phyloP scores from a whole-genome alignment of 2,329 filamentous ascomycete genomes.

The Colletotrichum sp. region DNA sequence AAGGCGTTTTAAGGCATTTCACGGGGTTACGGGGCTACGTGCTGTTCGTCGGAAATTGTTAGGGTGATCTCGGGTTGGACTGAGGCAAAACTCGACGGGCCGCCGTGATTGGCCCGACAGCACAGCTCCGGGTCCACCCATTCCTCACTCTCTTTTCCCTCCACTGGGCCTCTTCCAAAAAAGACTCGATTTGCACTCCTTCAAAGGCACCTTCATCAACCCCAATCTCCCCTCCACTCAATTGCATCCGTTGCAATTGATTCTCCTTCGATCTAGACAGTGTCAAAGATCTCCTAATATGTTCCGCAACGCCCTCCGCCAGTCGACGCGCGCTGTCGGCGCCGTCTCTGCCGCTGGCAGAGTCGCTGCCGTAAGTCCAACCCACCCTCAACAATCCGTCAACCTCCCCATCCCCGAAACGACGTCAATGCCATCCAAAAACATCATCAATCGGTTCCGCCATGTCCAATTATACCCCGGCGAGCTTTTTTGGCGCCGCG shows the following conservation, averaged over 20 bases:
- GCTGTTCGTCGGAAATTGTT: slow-evolving; percentile 22
- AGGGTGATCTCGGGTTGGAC: slow-evolving; percentile 24
- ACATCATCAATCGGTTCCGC: slow-evolving; percentile 40
- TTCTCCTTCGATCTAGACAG: slow-evolving; percentile 56
- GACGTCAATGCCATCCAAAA: slow-evolving; percentile 52
- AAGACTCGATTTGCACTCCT: slow-evolving; percentile 51
- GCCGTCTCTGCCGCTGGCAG: slow-evolving; percentile 91
- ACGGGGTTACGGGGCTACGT: slow-evolving; percentile 15
- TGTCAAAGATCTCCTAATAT: slow-evolving; percentile 68
- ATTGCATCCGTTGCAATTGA: slow-evolving; percentile 71
- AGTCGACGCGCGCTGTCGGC: slow-evolving; percentile 93
- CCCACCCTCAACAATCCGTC: slow-evolving; percentile 18
- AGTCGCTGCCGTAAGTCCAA: slow-evolving; percentile 87
- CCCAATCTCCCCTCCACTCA: slow-evolving; percentile 66
- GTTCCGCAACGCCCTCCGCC: slow-evolving; percentile 98
- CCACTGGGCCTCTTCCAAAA: slow-evolving; percentile 40
- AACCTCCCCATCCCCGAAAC: slow-evolving; percentile 38
- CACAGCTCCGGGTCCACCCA: slow-evolving; percentile 25
- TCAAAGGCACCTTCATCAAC: slow-evolving; percentile 54
- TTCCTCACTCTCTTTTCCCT: slow-evolving; percentile 43
- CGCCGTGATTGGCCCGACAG: slow-evolving; percentile 14
- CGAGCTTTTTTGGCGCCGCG: slow-evolving; percentile 41
- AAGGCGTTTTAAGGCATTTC: not conserved
- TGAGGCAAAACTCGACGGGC: slow-evolving; percentile 21
- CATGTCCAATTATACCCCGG: slow-evolving; percentile 38